These are phyloP conservation scores for Capsella rubella DNA, from an alignment of 441 rosid species.

Conservation along the genomic window DNA sequence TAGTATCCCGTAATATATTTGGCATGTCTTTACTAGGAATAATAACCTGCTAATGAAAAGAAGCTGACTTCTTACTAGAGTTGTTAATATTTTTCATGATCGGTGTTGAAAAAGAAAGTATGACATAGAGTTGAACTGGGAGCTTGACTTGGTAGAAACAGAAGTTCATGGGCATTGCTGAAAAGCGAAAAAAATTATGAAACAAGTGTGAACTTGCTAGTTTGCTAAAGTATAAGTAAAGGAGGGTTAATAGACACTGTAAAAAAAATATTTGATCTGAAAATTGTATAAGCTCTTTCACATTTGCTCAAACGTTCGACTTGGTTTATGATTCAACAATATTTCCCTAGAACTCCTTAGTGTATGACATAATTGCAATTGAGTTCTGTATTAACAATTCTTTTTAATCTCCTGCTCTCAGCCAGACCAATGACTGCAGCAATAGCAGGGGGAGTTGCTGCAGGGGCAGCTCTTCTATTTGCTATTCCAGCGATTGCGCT, in stretches of 20 bases:
- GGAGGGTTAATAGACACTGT: neutral
- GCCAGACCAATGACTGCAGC: slow-evolving; percentile 60
- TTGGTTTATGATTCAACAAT: slow-evolving; percentile 8
- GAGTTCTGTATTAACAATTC: slow-evolving; percentile 2
- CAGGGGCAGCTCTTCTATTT: slow-evolving; percentile 80
- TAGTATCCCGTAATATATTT: neutral
- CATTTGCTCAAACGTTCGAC: neutral
- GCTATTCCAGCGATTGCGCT: slow-evolving; percentile 79
- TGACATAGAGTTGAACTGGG: neutral
- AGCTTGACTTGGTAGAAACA: slow-evolving; percentile 14
- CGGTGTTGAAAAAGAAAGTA: neutral
- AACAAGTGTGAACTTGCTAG: slow-evolving; percentile 15
- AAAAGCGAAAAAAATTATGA: neutral
- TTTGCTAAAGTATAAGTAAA: neutral
- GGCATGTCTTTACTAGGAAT: slow-evolving; percentile 11
- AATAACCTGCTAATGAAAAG: neutral
- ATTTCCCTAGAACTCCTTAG: neutral
- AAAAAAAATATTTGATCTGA: slow-evolving; percentile 1
- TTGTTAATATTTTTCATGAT: neutral
- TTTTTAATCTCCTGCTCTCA: slow-evolving; percentile 33
- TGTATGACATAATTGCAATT: neutral
- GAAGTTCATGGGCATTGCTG: slow-evolving; percentile 8
- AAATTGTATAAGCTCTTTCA: slow-evolving; percentile 19
- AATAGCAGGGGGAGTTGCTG: slow-evolving; percentile 90
- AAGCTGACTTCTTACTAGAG: neutral